Evolutionary conservation across 768 basidiomycete genomes (phyloP).

Genomic region (Strobilomyces dryophilus): DNA sequence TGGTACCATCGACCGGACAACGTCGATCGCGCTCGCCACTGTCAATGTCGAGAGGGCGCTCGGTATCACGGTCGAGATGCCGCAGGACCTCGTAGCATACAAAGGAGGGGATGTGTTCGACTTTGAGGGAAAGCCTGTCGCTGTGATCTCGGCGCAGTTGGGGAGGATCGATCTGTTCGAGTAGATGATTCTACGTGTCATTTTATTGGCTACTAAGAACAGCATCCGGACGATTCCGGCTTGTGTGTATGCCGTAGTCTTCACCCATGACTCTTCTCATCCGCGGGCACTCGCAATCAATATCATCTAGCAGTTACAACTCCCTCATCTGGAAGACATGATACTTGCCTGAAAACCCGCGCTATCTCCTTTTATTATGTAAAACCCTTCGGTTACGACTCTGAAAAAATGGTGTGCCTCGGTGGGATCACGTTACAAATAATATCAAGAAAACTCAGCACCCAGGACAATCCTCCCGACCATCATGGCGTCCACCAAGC

Average conservation of each 20-base stretch:
- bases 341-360: no score
- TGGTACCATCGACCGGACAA: conserved; percentile 32
- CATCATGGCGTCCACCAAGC: not conserved
- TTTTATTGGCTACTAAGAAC: not conserved
- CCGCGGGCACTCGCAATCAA: no score
- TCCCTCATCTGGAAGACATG: no score
- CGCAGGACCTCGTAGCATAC: conserved; percentile 39
- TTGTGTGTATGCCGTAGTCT: no score
- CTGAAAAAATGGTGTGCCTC: no score
- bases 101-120: conserved; percentile 34
- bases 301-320: no score
- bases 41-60: conserved; percentile 42
- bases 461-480: not conserved
- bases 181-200: no score
- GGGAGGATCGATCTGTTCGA: conserved; percentile 18
- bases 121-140: conserved; percentile 38
- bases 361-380: no score
- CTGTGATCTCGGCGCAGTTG: conserved; percentile 30
- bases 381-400: not conserved
- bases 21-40: conserved; percentile 36
- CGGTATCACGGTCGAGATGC: conserved; percentile 27
- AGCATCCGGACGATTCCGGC: not conserved
- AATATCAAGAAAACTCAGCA: no score
- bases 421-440: no score
- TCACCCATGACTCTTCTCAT: no score